phyloP scores from a whole-genome alignment of 2,329 filamentous ascomycete species.

The Sporothrix pseudoabietina region DNA sequence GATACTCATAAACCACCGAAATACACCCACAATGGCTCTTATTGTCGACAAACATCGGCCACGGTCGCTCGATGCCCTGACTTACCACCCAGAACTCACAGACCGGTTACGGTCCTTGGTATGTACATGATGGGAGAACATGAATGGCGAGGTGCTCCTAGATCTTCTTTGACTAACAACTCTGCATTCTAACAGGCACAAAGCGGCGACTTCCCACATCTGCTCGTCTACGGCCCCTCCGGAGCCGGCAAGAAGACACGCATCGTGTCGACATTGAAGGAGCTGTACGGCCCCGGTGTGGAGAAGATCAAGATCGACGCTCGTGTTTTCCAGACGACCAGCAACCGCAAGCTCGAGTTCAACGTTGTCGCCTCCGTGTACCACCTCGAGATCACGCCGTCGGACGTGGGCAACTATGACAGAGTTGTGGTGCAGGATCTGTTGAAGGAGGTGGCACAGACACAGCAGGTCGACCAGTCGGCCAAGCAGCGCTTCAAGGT shows the following conservation, averaged over 20 bases:
- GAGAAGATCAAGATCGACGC: slow-evolving; percentile 99
- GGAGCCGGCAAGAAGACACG: slow-evolving; percentile 97
- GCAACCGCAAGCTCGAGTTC: slow-evolving; percentile 97
- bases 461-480: slow-evolving; percentile 92
- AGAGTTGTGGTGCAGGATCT: slow-evolving; percentile 94
- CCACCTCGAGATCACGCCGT: slow-evolving; percentile 97
- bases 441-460: slow-evolving; percentile 96
- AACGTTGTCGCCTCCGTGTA: slow-evolving; percentile 98
- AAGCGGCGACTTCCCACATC: slow-evolving; percentile 95
- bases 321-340: slow-evolving; percentile 91
- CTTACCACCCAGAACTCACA: slow-evolving; percentile 88
- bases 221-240: slow-evolving; percentile 94
- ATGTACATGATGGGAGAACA: slow-evolving; percentile 40
- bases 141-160: neutral
- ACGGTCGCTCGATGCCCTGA: slow-evolving; percentile 73
- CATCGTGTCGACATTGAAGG: slow-evolving; percentile 91
- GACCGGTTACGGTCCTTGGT: slow-evolving; percentile 84
- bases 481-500: slow-evolving; percentile 96
- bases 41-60: slow-evolving; percentile 74
- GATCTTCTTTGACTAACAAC: neutral
- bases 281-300: slow-evolving; percentile 93
- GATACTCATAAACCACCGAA: neutral
- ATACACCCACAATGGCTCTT: slow-evolving; percentile 57
- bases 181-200: slow-evolving; percentile 65
- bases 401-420: slow-evolving; percentile 95